These are phyloP conservation scores for Tremella fuciformis DNA, from an alignment of 768 basidiomycete genomes.

Conservation along the genomic window DNA sequence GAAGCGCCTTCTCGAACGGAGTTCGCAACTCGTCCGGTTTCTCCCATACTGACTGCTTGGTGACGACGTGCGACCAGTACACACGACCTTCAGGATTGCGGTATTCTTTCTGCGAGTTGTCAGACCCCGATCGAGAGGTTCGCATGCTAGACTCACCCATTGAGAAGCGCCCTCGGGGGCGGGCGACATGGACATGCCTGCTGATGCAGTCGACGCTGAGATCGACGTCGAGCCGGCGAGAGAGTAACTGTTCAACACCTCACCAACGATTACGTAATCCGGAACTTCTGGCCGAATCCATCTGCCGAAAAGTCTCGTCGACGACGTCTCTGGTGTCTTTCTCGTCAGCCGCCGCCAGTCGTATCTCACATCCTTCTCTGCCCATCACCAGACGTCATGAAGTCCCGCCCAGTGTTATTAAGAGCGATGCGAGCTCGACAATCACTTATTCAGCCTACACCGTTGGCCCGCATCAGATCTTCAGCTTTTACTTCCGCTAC, in stretches of 20 bases:
- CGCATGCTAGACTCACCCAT: slow-evolving; percentile 15
- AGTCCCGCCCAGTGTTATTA: neutral
- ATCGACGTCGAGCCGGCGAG: too few relatives aligned
- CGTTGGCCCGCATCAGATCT: neutral
- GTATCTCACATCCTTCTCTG: too few relatives aligned
- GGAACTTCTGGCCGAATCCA: too few relatives aligned
- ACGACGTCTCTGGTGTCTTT: too few relatives aligned
- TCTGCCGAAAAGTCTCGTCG: too few relatives aligned
- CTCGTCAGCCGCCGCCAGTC: too few relatives aligned
- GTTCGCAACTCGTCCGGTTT: slow-evolving; percentile 90
- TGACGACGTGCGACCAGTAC: slow-evolving; percentile 91
- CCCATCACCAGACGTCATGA: neutral
- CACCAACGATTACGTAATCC: too few relatives aligned
- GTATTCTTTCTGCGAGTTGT: slow-evolving; percentile 60
- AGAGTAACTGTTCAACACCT: too few relatives aligned
- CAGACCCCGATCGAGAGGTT: too few relatives aligned
- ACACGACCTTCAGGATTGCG: slow-evolving; percentile 94
- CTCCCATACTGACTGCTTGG: slow-evolving; percentile 93
- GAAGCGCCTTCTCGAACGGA: slow-evolving; percentile 89
- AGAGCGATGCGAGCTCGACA: slow-evolving; percentile 1
- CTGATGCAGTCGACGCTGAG: too few relatives aligned
- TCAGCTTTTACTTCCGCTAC: neutral
- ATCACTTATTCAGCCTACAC: neutral
- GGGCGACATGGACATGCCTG: slow-evolving; percentile 6
- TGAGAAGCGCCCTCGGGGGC: slow-evolving; percentile 7